Conservation (phyloP, 106 monocot genomes). For the Apostasia shenzhenica region DNA sequence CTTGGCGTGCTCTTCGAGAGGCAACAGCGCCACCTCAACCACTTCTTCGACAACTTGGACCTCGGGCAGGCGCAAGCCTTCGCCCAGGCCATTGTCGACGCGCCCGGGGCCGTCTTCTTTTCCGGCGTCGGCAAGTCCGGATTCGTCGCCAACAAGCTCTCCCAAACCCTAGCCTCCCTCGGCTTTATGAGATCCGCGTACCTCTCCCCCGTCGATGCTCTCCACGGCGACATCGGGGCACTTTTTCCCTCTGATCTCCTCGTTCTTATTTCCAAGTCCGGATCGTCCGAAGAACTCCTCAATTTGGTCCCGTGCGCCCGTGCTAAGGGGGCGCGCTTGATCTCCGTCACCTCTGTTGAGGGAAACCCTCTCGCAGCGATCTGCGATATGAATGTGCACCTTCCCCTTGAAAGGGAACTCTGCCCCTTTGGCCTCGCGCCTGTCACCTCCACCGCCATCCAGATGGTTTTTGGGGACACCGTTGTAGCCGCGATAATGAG, state of each 20-base stretch:
- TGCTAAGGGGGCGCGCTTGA: conserved; percentile 60
- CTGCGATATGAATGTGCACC: conserved; percentile 59
- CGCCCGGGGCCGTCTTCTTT: conserved; percentile 67
- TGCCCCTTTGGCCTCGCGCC: conserved; percentile 86
- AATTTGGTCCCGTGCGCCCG: conserved; percentile 61
- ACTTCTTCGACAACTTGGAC: conserved; percentile 75
- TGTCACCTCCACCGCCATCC: conserved; percentile 62
- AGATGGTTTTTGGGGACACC: conserved; percentile 80
- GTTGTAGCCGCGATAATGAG: conserved; percentile 60
- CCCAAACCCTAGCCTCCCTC: conserved; percentile 73
- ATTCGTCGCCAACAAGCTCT: conserved; percentile 64
- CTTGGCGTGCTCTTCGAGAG: conserved; percentile 49
- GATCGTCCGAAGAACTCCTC: conserved; percentile 72
- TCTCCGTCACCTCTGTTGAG: conserved; percentile 58
- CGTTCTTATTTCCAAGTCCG: conserved; percentile 80
- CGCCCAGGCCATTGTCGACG: conserved; percentile 48
- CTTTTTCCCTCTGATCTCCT: conserved; percentile 51
- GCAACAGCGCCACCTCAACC: conserved; percentile 50
- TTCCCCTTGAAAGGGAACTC: conserved; percentile 56
- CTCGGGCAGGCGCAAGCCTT: conserved; percentile 41
- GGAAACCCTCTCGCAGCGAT: conserved; percentile 33
- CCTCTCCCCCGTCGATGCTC: conserved; percentile 72
- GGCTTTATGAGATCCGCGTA: conserved; percentile 58
- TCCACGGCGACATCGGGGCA: conserved; percentile 88
- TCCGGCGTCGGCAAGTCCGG: conserved; percentile 81